A percentile compares a stretch with the other conserved stretches of the same genome.
These are phyloP conservation scores for Paracamarosporium sp. DNA, from an alignment of 2,329 filamentous ascomycete species.

Conservation along the genomic window DNA sequence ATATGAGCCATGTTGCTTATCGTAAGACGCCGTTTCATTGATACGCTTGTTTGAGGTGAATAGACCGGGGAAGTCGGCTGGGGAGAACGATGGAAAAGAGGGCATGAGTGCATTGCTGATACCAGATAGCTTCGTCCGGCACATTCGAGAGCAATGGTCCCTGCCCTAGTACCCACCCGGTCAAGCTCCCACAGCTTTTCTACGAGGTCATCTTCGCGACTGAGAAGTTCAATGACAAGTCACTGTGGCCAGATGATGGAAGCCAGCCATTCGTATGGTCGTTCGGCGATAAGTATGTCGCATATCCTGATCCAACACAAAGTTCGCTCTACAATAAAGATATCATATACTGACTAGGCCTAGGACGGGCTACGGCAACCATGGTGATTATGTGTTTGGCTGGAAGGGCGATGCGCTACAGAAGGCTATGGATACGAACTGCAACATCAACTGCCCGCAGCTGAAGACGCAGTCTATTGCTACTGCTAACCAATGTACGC, in stretches of 20 bases:
- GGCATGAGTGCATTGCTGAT: background rate
- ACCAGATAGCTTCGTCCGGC: constrained; percentile 12
- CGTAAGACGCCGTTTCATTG: constrained; percentile 8
- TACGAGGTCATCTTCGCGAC: constrained; percentile 38
- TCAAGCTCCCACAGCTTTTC: constrained; percentile 28
- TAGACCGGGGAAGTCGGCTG: too few relatives aligned
- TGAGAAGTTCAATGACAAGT: constrained; percentile 37
- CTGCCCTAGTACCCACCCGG: constrained; percentile 59
- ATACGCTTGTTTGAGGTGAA: background rate
- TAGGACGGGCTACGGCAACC: constrained; percentile 54
- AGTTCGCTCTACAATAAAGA: background rate
- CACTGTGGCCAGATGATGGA: constrained; percentile 26
- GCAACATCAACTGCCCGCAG: constrained; percentile 46
- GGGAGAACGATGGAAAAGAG: background rate
- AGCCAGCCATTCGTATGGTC: constrained; percentile 39
- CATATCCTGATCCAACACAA: constrained; percentile 15
- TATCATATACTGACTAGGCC: constrained; percentile 39
- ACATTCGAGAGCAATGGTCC: constrained; percentile 52
- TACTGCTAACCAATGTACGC: constrained; percentile 61
- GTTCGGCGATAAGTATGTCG: constrained; percentile 42
- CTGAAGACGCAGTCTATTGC: constrained; percentile 55
- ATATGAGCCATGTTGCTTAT: constrained; percentile 58
- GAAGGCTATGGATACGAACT: constrained; percentile 35
- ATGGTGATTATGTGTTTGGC: constrained; percentile 61
- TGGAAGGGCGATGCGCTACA: constrained; percentile 59